Evolutionary conservation across 164 flowering plant species (phyloP).

Genomic region (Umbilicus rupestris): DNA sequence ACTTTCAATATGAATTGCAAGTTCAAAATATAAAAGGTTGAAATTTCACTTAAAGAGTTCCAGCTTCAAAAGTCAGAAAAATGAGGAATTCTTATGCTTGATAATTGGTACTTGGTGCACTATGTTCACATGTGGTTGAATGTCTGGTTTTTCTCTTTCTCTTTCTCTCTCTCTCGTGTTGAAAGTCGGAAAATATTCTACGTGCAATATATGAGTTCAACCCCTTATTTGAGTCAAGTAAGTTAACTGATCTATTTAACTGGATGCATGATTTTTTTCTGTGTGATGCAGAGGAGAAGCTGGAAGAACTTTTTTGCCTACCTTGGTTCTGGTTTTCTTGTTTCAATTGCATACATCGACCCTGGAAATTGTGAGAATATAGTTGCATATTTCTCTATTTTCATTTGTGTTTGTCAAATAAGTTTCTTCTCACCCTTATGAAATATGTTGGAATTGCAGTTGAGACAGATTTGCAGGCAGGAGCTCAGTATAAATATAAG

Average conservation of each 20-base stretch:
- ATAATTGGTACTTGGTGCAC: not conserved
- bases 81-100: not conserved
- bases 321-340: slow-evolving; percentile 94
- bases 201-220: too few species aligned
- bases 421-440: not conserved
- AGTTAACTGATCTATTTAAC: too few species aligned
- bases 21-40: too few species aligned
- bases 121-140: not conserved
- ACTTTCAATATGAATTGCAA: too few species aligned
- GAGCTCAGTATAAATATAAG: slow-evolving; percentile 86
- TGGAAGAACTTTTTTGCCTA: slow-evolving; percentile 88
- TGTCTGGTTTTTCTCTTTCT: not conserved
- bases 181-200: too few species aligned
- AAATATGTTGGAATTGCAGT: slow-evolving; percentile 35
- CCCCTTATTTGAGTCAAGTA: too few species aligned
- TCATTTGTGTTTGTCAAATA: not conserved
- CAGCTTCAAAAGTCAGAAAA: not conserved
- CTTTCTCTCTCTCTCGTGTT: too few species aligned
- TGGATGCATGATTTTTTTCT: slow-evolving; percentile 3
- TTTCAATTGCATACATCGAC: slow-evolving; percentile 92
- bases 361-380: slow-evolving; percentile 85
- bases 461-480: slow-evolving; percentile 88
- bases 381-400: slow-evolving; percentile 1
- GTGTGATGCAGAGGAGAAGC: slow-evolving; percentile 49
- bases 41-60: too few species aligned